Percentiles rank a stretch among this genome's conserved stretches.
phyloP scores from a whole-genome alignment of 768 basidiomycete species.

The Leccinum uliginosum region DNA sequence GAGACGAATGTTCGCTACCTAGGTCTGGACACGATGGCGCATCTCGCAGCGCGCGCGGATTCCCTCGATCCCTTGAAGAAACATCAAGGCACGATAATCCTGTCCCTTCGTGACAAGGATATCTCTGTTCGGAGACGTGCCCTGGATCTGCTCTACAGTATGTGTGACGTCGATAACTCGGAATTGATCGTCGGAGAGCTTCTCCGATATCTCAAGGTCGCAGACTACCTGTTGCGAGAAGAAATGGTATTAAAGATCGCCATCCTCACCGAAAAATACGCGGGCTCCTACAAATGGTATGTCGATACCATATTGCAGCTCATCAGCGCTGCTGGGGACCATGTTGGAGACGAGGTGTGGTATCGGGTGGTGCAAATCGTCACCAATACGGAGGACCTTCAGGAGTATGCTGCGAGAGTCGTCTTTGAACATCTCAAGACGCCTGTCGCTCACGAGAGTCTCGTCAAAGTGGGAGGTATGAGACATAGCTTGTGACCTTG shows the following conservation, averaged over 20 bases:
- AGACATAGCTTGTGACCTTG: neutral
- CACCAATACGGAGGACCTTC: slow-evolving; percentile 96
- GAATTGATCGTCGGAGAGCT: slow-evolving; percentile 95
- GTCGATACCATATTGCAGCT: slow-evolving; percentile 96
- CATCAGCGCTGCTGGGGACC: slow-evolving; percentile 95
- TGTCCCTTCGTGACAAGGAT: slow-evolving; percentile 93
- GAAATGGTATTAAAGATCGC: slow-evolving; percentile 99
- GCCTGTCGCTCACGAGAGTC: slow-evolving; percentile 83
- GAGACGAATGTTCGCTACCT: slow-evolving; percentile 99
- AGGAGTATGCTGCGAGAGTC: slow-evolving; percentile 92
- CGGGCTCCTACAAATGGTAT: slow-evolving; percentile 97
- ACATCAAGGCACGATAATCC: slow-evolving; percentile 93
- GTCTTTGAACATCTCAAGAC: slow-evolving; percentile 85
- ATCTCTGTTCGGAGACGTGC: slow-evolving; percentile 94
- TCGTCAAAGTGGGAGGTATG: slow-evolving; percentile 94
- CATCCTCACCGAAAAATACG: slow-evolving; percentile 98
- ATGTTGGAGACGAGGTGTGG: slow-evolving; percentile 99
- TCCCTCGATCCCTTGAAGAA: slow-evolving; percentile 89
- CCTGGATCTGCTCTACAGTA: slow-evolving; percentile 94
- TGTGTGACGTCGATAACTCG: slow-evolving; percentile 98
- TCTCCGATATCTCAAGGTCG: slow-evolving; percentile 88
- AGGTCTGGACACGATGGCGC: slow-evolving; percentile 96
- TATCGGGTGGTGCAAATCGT: slow-evolving; percentile 98
- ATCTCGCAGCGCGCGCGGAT: slow-evolving; percentile 91
- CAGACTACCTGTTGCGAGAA: slow-evolving; percentile 93